Percentiles rank a stretch among this genome's conserved stretches.
Evolutionary conservation across 2,329 filamentous ascomycete genomes (phyloP).

Genomic region (Alternaria conjuncta): DNA sequence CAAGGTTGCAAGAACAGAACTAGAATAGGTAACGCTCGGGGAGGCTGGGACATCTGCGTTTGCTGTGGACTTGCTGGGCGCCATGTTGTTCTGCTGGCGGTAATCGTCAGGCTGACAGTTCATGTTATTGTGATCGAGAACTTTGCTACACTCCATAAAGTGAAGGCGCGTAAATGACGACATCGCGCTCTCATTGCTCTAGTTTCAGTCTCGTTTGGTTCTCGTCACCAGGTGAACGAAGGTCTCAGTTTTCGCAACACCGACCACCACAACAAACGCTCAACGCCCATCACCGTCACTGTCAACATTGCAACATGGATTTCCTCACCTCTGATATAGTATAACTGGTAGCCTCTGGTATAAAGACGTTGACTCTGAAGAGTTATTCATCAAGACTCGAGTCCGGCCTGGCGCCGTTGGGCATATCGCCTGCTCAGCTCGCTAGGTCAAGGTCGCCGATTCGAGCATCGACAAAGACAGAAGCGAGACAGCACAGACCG

Average conservation of each 20-base stretch:
- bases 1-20: background rate
- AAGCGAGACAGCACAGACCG: constrained; percentile 7
- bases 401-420: background rate
- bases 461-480: background rate
- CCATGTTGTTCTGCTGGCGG: background rate
- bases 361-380: background rate
- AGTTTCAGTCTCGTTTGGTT: background rate
- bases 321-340: background rate
- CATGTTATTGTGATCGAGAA: background rate
- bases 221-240: constrained; percentile 5
- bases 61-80: background rate
- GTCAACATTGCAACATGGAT: background rate
- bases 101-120: background rate
- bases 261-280: constrained; percentile 5
- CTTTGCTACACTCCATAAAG: background rate
- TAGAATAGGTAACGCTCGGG: background rate
- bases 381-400: background rate
- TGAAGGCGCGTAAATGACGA: background rate
- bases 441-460: background rate
- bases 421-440: background rate
- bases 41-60: background rate
- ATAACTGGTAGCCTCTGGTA: background rate
- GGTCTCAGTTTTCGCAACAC: background rate
- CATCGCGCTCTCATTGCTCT: background rate
- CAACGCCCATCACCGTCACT: background rate